A percentile compares a stretch with the other conserved stretches of the same genome.
Conservation (phyloP, 306 rosid species). For the Medicago lupulina region DNA sequence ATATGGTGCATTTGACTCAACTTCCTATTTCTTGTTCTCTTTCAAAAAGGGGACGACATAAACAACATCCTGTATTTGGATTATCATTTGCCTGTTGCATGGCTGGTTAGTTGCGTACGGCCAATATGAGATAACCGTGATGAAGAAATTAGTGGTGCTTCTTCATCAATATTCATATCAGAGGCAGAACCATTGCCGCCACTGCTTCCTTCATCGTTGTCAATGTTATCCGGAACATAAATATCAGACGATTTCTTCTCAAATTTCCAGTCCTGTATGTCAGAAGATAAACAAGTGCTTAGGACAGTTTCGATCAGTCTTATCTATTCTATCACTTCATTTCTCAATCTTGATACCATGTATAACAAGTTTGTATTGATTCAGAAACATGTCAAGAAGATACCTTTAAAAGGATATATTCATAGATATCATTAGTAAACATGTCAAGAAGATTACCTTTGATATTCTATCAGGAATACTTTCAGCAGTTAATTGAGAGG, state of each 20-base stretch:
- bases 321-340: conserved; percentile 2
- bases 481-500: conserved; percentile 69
- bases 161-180: conserved; percentile 61
- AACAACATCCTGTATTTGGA: conserved; percentile 26
- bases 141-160: conserved; percentile 75
- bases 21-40: conserved; percentile 35
- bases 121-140: conserved; percentile 85
- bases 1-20: conserved; percentile 37
- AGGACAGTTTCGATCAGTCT: neutral
- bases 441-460: conserved; percentile 58
- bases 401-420: conserved; percentile 51
- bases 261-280: conserved; percentile 86
- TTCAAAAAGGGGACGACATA: conserved; percentile 8
- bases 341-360: conserved; percentile 13
- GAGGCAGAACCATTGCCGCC: conserved; percentile 54
- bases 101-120: conserved; percentile 59
- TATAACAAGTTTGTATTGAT: conserved; percentile 9
- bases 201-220: conserved; percentile 36
- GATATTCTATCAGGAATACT: conserved; percentile 66
- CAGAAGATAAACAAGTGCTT: neutral
- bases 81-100: conserved; percentile 50
- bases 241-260: conserved; percentile 86
- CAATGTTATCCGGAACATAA: conserved; percentile 49
- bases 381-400: conserved; percentile 21
- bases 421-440: neutral